Evolutionary conservation across 2,329 filamentous ascomycete species (phyloP), one percentile per base, ranked within the genome.

Genomic region (Onygenales sp.): DNA sequence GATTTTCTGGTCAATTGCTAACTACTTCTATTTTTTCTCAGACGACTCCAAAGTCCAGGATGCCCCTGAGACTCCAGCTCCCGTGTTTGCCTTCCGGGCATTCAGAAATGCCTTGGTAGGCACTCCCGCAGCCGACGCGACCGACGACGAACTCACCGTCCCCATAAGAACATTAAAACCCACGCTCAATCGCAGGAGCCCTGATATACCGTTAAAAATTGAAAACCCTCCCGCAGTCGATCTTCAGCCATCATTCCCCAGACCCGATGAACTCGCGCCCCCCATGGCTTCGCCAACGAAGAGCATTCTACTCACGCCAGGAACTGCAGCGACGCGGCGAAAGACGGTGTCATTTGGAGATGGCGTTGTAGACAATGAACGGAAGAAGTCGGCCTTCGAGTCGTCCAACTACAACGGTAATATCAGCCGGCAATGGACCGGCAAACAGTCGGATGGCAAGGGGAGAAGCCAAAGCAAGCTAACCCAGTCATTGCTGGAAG

Each of bases 31-130:
- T 36, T 49, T 48, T 52, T 11, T 36, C 39, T 39, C 32, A 56
- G 54, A 54, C 36, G 52, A 52, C 17, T 54, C 49, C 17, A 49
- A 52, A 21, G 67, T 70, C 54, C 62, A 77, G 53, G 80, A 83
- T 36, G 70, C 77, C 6, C 82, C 81, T 49, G 79, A 84, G 59
- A 86, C 82, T 1, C 83, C 83, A 7, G 83, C 82, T 46, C 82
- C 82, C 46, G 74, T 85, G 21, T 86, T 86, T 64, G 82, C 82
- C 14, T 78, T 84, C 53, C 82, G 83, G 61, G 83, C 83, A 13
- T 83, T 85, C 71, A 77, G 82, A 67, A 77, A 77, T 66, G 55
- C 68, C 42, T 68, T 72, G 54, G 62, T 77, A 54, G 81, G 84
- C 42, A 71, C 77, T 6, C 82, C 81, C 49, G 80, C 84, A 58